These are phyloP conservation scores for Diutina catenulata DNA, from an alignment of 1,139 yeast species.

Conservation along the genomic window DNA sequence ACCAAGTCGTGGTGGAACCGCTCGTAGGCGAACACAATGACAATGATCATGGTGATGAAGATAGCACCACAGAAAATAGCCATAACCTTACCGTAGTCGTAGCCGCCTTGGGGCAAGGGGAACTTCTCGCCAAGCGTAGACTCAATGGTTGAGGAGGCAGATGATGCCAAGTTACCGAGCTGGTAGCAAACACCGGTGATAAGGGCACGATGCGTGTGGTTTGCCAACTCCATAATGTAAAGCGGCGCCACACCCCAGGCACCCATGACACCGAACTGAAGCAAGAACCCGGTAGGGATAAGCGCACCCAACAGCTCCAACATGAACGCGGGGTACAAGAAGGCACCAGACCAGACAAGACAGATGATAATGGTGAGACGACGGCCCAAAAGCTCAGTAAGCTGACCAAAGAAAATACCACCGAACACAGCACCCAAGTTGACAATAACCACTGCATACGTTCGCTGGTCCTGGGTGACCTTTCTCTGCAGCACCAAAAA, in stretches of 20 bases:
- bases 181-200: constrained; percentile 71
- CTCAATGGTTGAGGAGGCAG: constrained; percentile 79
- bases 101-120: constrained; percentile 23
- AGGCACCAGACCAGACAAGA: constrained; percentile 54
- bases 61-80: constrained; percentile 76
- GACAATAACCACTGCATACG: constrained; percentile 60
- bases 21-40: constrained; percentile 67
- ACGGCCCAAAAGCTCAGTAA: constrained; percentile 49
- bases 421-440: constrained; percentile 62
- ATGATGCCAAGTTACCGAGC: constrained; percentile 72
- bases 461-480: constrained; percentile 38
- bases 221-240: constrained; percentile 63
- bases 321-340: constrained; percentile 68
- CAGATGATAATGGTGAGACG: constrained; percentile 41
- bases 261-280: constrained; percentile 78
- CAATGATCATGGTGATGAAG: constrained; percentile 45
- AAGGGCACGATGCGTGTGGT: constrained; percentile 62
- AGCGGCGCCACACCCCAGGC: constrained; percentile 84
- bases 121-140: constrained; percentile 59
- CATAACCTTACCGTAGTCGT: constrained; percentile 46
- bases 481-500: constrained; percentile 41
- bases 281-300: constrained; percentile 68
- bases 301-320: constrained; percentile 33
- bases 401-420: constrained; percentile 51
- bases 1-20: constrained; percentile 15